These are phyloP conservation scores for Basidioascus undulatus DNA, from an alignment of 768 basidiomycete species.

Conservation along the genomic window DNA sequence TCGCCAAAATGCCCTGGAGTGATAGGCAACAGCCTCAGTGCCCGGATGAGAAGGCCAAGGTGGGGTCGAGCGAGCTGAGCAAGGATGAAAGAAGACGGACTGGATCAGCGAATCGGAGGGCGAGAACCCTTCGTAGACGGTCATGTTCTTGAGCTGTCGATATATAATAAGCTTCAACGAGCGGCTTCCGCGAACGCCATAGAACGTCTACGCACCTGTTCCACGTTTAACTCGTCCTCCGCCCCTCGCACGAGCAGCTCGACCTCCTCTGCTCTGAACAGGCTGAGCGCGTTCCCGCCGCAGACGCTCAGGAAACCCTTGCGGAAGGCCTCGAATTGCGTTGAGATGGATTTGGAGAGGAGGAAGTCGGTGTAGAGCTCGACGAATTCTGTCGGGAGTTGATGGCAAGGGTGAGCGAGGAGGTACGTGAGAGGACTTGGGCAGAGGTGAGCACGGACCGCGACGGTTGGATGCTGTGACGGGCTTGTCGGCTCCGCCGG, in stretches of 20 bases:
- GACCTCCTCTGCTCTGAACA: conserved; percentile 12
- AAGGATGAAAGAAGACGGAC: conserved; percentile 1
- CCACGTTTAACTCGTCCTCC: conserved; percentile 10
- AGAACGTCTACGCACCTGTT: too few relatives aligned
- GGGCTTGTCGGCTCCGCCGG: conserved; percentile 32
- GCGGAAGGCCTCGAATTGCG: conserved; percentile 11
- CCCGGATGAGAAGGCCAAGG: too few relatives aligned
- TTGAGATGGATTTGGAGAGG: conserved; percentile 7
- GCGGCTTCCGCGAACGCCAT: too few relatives aligned
- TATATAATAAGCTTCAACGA: too few relatives aligned
- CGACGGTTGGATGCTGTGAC: too few relatives aligned
- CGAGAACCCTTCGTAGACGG: conserved; percentile 8
- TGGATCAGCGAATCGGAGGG: conserved; percentile 5
- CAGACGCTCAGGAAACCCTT: conserved; percentile 5
- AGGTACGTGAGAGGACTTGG: too few relatives aligned
- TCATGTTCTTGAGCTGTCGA: conserved; percentile 7
- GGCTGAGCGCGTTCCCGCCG: conserved; percentile 11
- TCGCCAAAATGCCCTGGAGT: background rate
- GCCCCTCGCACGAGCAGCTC: conserved; percentile 13
- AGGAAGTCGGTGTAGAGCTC: conserved; percentile 5
- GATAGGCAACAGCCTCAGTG: conserved; percentile 1
- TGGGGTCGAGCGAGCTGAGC: background rate
- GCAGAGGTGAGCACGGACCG: too few relatives aligned
- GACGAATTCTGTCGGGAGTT: conserved; percentile 11
- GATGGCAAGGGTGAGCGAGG: too few relatives aligned